phyloP scores from a whole-genome alignment of 2,329 filamentous ascomycete species.

The Hypomyces perniciosus region DNA sequence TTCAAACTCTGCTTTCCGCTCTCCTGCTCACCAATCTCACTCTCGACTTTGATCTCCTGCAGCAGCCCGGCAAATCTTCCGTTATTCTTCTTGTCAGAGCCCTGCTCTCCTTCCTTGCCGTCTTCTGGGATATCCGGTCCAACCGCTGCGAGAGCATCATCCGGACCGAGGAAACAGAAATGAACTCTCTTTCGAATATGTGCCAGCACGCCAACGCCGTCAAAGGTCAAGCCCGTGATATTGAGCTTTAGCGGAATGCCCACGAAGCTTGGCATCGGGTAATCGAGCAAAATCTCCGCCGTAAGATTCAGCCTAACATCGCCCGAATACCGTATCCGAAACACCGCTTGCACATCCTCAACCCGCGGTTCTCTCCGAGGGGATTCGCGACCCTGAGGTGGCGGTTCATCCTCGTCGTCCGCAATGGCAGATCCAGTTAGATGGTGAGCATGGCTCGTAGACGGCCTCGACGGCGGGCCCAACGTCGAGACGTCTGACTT shows the following conservation, averaged over 20 bases:
- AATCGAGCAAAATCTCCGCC: constrained; percentile 92
- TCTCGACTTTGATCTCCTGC: constrained; percentile 92
- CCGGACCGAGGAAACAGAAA: constrained; percentile 89
- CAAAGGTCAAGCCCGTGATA: constrained; percentile 91
- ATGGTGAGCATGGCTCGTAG: constrained; percentile 46
- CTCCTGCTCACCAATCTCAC: constrained; percentile 90
- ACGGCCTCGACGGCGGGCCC: constrained; percentile 53
- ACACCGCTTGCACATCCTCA: constrained; percentile 89
- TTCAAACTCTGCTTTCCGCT: constrained; percentile 91
- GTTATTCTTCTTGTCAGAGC: constrained; percentile 23
- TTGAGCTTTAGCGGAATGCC: constrained; percentile 91
- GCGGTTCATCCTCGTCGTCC: constrained; percentile 27
- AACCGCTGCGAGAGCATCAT: constrained; percentile 76
- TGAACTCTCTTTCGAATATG: constrained; percentile 85
- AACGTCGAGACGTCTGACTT: constrained; percentile 59
- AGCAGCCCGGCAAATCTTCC: constrained; percentile 64
- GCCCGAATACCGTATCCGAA: constrained; percentile 82
- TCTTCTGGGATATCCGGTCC: constrained; percentile 36
- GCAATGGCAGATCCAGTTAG: constrained; percentile 32
- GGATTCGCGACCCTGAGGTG: neutral
- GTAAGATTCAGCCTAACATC: constrained; percentile 84
- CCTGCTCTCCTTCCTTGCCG: constrained; percentile 16
- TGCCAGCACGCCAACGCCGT: constrained; percentile 87
- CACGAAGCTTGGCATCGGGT: constrained; percentile 97
- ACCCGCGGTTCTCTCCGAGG: constrained; percentile 63